phyloP scores from a whole-genome alignment of 768 basidiomycete genomes.

The Mrakia blollopis region DNA sequence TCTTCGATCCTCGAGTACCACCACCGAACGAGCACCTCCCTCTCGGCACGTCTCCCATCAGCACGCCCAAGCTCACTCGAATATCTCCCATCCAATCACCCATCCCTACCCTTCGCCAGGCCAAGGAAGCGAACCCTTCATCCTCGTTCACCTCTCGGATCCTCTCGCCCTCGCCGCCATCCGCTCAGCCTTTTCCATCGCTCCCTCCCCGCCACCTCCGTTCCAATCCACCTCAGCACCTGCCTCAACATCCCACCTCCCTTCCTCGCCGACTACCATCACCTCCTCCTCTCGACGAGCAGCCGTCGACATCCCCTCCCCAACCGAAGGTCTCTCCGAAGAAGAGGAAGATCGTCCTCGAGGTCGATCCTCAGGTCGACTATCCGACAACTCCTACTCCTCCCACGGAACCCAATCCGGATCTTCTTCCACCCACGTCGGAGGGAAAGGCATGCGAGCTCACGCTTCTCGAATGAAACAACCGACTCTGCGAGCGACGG shows the following conservation, averaged over 20 bases:
- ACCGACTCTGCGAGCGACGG: background rate
- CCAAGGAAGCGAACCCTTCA: slow-evolving; percentile 13
- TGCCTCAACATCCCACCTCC: background rate
- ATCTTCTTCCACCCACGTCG: background rate
- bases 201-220: background rate
- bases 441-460: background rate
- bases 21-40: background rate
- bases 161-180: slow-evolving; percentile 17
- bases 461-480: background rate
- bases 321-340: background rate
- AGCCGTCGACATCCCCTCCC: background rate
- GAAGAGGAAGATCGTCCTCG: slow-evolving; percentile 22
- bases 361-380: slow-evolving; percentile 19
- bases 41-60: background rate
- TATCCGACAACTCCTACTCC: background rate
- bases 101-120: slow-evolving; percentile 5
- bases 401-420: background rate
- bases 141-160: slow-evolving; percentile 23
- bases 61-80: background rate
- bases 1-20: background rate
- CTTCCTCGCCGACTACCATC: background rate
- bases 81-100: background rate
- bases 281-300: background rate
- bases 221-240: background rate
- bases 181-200: slow-evolving; percentile 17